Conservation (phyloP, 768 basidiomycete genomes). For the Phaeolepiota aurea region DNA sequence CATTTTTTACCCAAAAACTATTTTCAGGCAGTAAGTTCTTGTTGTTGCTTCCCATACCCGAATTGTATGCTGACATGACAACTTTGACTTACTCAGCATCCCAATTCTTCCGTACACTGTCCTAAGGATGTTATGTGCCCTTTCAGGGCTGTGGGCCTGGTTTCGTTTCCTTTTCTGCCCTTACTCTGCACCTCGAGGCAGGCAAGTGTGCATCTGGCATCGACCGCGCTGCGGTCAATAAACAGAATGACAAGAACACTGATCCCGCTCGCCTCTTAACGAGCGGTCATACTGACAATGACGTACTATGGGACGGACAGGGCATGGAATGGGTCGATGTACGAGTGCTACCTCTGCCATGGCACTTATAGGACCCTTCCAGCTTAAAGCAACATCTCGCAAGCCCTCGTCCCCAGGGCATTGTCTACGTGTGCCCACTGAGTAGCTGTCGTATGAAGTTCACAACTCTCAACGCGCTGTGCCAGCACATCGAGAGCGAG, state of each 20-base stretch:
- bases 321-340: slow-evolving; percentile 39
- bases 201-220: slow-evolving; percentile 48
- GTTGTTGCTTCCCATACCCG: background rate
- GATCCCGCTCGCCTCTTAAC: slow-evolving; percentile 44
- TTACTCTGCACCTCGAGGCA: slow-evolving; percentile 56
- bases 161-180: slow-evolving; percentile 47
- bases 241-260: slow-evolving; percentile 35
- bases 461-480: slow-evolving; percentile 45
- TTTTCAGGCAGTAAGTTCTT: slow-evolving; percentile 16
- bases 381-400: slow-evolving; percentile 54
- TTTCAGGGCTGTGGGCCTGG: slow-evolving; percentile 32
- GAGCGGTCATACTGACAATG: slow-evolving; percentile 9
- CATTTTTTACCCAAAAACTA: slow-evolving; percentile 32
- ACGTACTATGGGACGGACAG: slow-evolving; percentile 21
- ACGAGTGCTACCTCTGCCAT: slow-evolving; percentile 63
- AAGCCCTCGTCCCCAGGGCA: slow-evolving; percentile 49
- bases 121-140: slow-evolving; percentile 25
- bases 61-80: too few relatives aligned
- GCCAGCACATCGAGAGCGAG: slow-evolving; percentile 60
- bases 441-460: slow-evolving; percentile 33
- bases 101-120: slow-evolving; percentile 43
- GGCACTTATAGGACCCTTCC: slow-evolving; percentile 25
- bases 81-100: too few relatives aligned
- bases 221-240: slow-evolving; percentile 29
- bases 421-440: slow-evolving; percentile 48